phyloP scores from a whole-genome alignment of 163 green algal species.

The Prototheca cutis region DNA sequence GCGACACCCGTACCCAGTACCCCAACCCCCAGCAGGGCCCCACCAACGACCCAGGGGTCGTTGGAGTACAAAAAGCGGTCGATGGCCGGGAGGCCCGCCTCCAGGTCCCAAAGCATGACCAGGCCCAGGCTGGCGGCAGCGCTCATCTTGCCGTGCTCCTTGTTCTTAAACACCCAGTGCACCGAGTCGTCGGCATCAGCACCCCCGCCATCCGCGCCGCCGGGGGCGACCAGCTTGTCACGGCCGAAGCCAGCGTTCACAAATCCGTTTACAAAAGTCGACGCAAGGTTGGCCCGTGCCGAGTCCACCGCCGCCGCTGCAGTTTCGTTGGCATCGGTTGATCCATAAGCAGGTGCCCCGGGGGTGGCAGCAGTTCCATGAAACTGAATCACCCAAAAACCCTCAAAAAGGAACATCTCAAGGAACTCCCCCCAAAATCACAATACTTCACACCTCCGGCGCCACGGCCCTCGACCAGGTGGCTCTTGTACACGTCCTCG shows the following conservation, averaged over 20 bases:
- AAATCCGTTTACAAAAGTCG: conserved; percentile 96
- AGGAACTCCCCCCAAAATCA: too few species aligned
- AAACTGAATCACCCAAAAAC: too few species aligned
- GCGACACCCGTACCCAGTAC: conserved; percentile 76
- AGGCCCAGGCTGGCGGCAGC: conserved; percentile 82
- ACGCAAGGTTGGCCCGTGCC: conserved; percentile 84
- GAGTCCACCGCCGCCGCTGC: conserved; percentile 73
- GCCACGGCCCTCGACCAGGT: conserved; percentile 71
- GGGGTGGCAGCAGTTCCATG: too few species aligned
- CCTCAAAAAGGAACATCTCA: too few species aligned
- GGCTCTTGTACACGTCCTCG: conserved; percentile 95
- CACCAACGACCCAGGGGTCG: conserved; percentile 52
- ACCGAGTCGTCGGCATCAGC: not conserved
- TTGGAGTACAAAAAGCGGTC: conserved; percentile 89
- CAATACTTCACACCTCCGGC: conserved; percentile 1
- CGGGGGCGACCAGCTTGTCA: conserved; percentile 57
- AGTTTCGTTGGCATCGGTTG: too few species aligned
- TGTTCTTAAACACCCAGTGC: conserved; percentile 86
- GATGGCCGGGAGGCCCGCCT: conserved; percentile 78
- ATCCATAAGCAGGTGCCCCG: too few species aligned
- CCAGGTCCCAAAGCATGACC: conserved; percentile 93
- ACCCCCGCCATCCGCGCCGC: conserved; percentile 24
- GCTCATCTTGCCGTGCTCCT: conserved; percentile 89
- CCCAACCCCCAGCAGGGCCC: conserved; percentile 86
- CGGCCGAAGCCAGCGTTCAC: conserved; percentile 94